Evolutionary conservation across 495 filamentous ascomycete genomes (phyloP).

Genomic region (Penicillium robsamsonii): DNA sequence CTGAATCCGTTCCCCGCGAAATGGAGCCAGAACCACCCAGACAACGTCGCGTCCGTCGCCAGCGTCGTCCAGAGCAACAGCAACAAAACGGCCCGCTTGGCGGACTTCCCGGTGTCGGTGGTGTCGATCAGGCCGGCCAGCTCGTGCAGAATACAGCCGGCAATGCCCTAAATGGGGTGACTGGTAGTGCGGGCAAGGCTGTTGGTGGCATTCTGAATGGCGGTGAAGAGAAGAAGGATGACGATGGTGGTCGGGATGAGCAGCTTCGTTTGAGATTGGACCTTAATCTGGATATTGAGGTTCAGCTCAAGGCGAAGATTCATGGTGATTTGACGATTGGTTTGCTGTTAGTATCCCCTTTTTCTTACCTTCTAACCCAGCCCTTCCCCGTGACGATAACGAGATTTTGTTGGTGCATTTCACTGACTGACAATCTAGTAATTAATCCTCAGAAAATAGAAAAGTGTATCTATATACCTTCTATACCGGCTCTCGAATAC

Average conservation of each 20-base stretch:
- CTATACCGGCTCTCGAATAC: constrained; percentile 1
- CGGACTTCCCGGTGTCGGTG: constrained; percentile 55
- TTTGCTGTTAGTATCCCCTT: constrained; percentile 65
- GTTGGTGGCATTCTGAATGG: constrained; percentile 50
- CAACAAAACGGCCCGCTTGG: constrained; percentile 46
- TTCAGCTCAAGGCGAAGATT: constrained; percentile 88
- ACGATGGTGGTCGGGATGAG: constrained; percentile 57
- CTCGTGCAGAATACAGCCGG: constrained; percentile 65
- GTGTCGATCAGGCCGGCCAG: constrained; percentile 54
- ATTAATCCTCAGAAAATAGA: constrained; percentile 30
- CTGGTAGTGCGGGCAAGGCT: constrained; percentile 57
- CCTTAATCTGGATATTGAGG: constrained; percentile 84
- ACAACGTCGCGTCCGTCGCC: constrained; percentile 37
- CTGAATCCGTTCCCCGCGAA: constrained; percentile 38
- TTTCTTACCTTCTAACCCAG: constrained; percentile 2
- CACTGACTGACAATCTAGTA: constrained; percentile 31
- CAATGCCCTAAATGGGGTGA: constrained; percentile 55
- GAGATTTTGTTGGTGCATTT: constrained; percentile 10
- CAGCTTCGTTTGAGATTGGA: constrained; percentile 76
- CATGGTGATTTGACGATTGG: constrained; percentile 85
- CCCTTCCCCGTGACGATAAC: not conserved
- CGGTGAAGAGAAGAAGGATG: constrained; percentile 39
- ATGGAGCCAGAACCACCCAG: constrained; percentile 39
- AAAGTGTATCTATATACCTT: constrained; percentile 10
- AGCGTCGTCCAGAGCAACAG: constrained; percentile 30